phyloP scores from a whole-genome alignment of 257 asterid genomes.

The Coffea eugenioides region DNA sequence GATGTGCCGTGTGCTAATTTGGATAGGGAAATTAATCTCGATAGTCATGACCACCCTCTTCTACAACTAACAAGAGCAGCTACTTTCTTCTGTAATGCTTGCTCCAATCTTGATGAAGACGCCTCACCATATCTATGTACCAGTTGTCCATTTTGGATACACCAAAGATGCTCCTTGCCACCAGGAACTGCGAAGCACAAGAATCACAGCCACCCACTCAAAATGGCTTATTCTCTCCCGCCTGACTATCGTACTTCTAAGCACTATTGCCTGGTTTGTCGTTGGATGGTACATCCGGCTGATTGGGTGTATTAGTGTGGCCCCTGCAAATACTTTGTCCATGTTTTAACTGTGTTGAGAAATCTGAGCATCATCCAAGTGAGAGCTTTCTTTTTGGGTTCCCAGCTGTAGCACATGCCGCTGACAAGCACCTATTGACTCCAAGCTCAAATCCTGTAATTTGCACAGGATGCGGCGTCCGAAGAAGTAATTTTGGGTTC shows the following conservation, averaged over 20 bases:
- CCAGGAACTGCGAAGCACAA: background rate
- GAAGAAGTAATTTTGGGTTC: background rate
- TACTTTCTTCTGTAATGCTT: background rate
- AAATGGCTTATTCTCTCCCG: background rate
- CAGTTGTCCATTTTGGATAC: constrained; percentile 5
- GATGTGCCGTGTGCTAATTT: background rate
- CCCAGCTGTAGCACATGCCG: background rate
- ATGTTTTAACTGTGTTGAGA: background rate
- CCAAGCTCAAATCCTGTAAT: too few relatives aligned
- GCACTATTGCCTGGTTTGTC: background rate
- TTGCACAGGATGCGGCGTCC: too few relatives aligned
- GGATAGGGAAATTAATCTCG: background rate
- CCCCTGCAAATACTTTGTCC: background rate
- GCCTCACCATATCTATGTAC: background rate
- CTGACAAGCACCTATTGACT: background rate
- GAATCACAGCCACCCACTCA: background rate
- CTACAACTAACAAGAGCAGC: background rate
- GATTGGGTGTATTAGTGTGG: background rate
- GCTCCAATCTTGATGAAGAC: background rate
- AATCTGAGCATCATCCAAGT: background rate
- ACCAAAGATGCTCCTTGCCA: background rate
- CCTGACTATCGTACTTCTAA: background rate
- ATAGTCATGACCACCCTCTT: background rate
- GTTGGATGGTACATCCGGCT: accelerated
- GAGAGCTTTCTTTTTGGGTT: background rate